Evolutionary conservation across 1,284 basidiomycete genomes (phyloP).

Genomic region (Malassezia slooffiae): DNA sequence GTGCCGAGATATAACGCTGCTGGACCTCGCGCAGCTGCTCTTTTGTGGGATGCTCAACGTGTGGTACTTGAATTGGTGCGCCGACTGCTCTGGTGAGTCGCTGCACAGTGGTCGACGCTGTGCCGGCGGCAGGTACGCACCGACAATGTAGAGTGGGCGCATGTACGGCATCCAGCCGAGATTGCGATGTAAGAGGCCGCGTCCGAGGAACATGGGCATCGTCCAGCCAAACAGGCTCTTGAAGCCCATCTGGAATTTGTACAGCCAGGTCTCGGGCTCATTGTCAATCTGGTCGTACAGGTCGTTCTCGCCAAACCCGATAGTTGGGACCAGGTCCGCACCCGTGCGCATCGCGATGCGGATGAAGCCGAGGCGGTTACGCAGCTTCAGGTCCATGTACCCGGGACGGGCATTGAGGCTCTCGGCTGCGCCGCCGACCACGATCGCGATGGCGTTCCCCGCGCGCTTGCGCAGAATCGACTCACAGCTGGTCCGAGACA

Average conservation of each 20-base stretch:
- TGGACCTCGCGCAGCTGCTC: constrained; percentile 74
- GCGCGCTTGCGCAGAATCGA: constrained; percentile 60
- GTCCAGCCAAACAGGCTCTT: constrained; percentile 75
- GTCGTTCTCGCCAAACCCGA: constrained; percentile 92
- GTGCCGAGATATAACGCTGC: constrained; percentile 74
- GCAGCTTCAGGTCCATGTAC: constrained; percentile 80
- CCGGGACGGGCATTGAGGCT: constrained; percentile 84
- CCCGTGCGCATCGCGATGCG: constrained; percentile 90
- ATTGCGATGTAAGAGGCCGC: constrained; percentile 58
- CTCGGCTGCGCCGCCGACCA: constrained; percentile 92
- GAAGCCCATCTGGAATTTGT: constrained; percentile 48
- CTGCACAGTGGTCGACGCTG: background rate
- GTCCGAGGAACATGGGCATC: constrained; percentile 81
- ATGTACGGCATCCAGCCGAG: constrained; percentile 79
- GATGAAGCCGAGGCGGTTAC: constrained; percentile 70
- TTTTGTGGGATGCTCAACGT: constrained; percentile 66
- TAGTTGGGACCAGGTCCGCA: constrained; percentile 46
- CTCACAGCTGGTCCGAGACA: constrained; percentile 77
- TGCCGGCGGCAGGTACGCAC: constrained; percentile 18
- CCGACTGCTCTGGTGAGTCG: constrained; percentile 52
- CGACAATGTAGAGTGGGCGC: constrained; percentile 83
- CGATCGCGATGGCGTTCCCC: constrained; percentile 71
- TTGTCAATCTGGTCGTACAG: constrained; percentile 95
- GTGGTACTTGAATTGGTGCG: constrained; percentile 67
- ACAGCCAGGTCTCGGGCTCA: constrained; percentile 77